Percentiles rank a stretch among this genome's conserved stretches.
Conservation (phyloP, 1,284 basidiomycete genomes). For the Ceratobasidium sp. region DNA sequence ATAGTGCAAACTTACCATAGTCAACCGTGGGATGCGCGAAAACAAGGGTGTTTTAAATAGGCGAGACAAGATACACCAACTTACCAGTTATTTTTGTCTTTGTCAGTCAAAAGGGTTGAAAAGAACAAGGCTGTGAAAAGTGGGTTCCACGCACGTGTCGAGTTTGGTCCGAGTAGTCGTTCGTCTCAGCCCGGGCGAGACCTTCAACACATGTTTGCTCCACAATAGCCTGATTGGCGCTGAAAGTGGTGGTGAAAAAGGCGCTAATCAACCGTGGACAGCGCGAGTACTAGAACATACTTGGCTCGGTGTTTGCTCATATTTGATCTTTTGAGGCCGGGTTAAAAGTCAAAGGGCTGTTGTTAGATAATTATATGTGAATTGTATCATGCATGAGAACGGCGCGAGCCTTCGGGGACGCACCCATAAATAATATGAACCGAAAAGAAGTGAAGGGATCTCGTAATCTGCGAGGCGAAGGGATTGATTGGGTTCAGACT, state of each 20-base stretch:
- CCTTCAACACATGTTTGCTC: neutral
- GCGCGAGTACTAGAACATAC: neutral
- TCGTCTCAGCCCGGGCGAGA: neutral
- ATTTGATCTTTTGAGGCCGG: slow-evolving; percentile 24
- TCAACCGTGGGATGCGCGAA: too few relatives aligned
- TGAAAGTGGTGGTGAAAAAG: neutral
- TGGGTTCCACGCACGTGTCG: neutral
- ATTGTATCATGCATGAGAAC: neutral
- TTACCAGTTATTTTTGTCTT: neutral
- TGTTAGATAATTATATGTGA: neutral
- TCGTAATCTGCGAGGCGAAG: neutral
- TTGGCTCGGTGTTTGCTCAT: slow-evolving; percentile 10
- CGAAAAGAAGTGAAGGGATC: neutral
- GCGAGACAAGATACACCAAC: neutral
- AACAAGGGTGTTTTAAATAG: neutral
- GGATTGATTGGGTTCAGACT: slow-evolving; percentile 5
- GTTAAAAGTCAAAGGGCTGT: neutral
- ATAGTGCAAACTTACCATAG: too few relatives aligned
- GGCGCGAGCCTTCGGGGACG: neutral
- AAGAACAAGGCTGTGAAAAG: neutral
- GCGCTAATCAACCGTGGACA: neutral
- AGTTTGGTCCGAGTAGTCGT: neutral
- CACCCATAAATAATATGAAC: too few relatives aligned
- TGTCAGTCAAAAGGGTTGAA: neutral
- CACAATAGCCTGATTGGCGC: neutral